Evolutionary conservation across 306 rosid species (phyloP).

Genomic region (Castanopsis chinensis): DNA sequence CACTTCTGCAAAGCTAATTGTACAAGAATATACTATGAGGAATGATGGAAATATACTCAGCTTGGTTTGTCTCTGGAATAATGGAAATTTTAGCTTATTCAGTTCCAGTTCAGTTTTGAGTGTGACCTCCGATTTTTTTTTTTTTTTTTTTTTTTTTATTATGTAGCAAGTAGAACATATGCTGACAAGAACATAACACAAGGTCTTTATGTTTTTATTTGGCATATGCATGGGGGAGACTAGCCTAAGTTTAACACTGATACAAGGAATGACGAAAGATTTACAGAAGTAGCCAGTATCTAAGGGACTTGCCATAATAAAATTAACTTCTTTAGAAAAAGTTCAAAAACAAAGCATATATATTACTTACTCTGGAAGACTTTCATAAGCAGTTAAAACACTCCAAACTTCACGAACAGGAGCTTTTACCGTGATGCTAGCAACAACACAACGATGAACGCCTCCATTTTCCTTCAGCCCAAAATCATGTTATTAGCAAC

Average conservation of each 20-base stretch:
- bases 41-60: background rate
- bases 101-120: background rate
- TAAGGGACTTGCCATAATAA: background rate
- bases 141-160: background rate
- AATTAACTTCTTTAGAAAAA: background rate
- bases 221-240: background rate
- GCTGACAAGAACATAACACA: background rate
- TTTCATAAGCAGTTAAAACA: constrained; percentile 79
- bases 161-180: background rate
- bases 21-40: background rate
- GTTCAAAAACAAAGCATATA: background rate
- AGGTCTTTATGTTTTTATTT: background rate
- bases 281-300: background rate
- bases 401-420: constrained; percentile 88
- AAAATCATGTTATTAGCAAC: constrained; percentile 30
- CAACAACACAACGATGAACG: constrained; percentile 92
- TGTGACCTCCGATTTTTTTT: background rate
- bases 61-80: background rate
- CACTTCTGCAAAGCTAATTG: background rate
- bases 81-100: background rate
- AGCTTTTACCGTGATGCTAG: constrained; percentile 97
- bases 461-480: constrained; percentile 95
- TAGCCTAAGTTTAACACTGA: background rate
- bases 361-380: constrained; percentile 89
- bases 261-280: background rate